Percentiles rank a stretch among this genome's conserved stretches.
Evolutionary conservation across 2,329 filamentous ascomycete genomes (phyloP).

Genomic region (Calonectria henricotiae): DNA sequence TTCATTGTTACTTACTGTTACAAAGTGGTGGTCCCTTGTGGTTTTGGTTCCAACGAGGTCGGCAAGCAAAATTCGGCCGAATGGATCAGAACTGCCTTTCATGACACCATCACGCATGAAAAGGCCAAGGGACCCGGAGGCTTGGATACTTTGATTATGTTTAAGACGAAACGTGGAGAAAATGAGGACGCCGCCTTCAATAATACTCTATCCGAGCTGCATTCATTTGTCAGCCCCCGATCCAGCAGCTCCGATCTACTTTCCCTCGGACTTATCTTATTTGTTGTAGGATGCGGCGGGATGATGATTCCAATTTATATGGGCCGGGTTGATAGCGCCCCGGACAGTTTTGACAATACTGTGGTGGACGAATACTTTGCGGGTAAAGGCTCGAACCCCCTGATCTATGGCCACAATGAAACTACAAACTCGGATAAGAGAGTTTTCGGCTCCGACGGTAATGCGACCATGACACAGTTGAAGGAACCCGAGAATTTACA

Average conservation of each 20-base stretch:
- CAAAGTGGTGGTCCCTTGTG: conserved; percentile 27
- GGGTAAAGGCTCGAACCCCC: background rate
- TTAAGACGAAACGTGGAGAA: conserved; percentile 52
- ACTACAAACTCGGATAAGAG: conserved; percentile 25
- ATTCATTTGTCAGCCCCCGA: conserved; percentile 25
- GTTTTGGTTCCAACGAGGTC: conserved; percentile 21
- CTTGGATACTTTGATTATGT: conserved; percentile 55
- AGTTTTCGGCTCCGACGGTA: conserved; percentile 20
- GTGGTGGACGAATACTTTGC: conserved; percentile 20
- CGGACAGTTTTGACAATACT: background rate
- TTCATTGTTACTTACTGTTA: background rate
- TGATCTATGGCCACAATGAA: conserved; percentile 10
- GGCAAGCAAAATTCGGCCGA: conserved; percentile 47
- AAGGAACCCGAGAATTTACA: conserved; percentile 20
- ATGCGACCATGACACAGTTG: conserved; percentile 13
- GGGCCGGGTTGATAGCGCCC: conserved; percentile 13
- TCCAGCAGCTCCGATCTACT: conserved; percentile 22
- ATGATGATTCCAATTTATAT: conserved; percentile 19
- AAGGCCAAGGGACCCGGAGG: conserved; percentile 51
- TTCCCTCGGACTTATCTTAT: conserved; percentile 19
- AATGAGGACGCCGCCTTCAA: conserved; percentile 53
- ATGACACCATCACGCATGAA: conserved; percentile 54
- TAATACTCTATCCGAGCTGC: conserved; percentile 23
- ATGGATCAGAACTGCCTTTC: conserved; percentile 56
- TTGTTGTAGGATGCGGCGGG: conserved; percentile 17